Evolutionary conservation across 768 basidiomycete genomes (phyloP).

Genomic region (Leccinum uliginosum): DNA sequence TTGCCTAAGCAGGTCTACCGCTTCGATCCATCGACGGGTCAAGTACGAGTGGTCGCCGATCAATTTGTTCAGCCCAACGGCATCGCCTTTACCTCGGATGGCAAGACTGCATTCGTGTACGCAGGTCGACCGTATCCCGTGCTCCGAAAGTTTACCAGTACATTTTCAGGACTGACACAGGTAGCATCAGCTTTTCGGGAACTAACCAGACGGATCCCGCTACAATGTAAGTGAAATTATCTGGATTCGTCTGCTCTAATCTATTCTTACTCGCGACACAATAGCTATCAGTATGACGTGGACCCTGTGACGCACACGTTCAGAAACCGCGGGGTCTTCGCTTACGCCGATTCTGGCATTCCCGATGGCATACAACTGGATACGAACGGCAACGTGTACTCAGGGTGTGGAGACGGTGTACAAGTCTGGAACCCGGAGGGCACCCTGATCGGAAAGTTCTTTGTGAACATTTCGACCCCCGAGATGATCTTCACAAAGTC

Average conservation of each 20-base stretch:
- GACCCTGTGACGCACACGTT: conserved; percentile 51
- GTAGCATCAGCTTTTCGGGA: conserved; percentile 38
- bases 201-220: conserved; percentile 58
- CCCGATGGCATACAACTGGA: conserved; percentile 70
- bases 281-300: conserved; percentile 67
- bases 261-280: neutral
- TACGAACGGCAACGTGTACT: conserved; percentile 58
- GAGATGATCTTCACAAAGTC: conserved; percentile 41
- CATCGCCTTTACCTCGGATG: neutral
- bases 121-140: neutral
- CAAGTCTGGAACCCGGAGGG: conserved; percentile 58
- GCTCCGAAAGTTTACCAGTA: conserved; percentile 4
- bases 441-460: conserved; percentile 37
- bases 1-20: conserved; percentile 29
- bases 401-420: conserved; percentile 65
- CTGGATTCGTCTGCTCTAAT: neutral
- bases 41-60: conserved; percentile 70
- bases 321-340: conserved; percentile 60
- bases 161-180: conserved; percentile 31
- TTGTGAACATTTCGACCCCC: conserved; percentile 28
- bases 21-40: conserved; percentile 54
- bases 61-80: conserved; percentile 42
- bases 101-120: neutral
- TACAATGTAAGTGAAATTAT: conserved; percentile 49
- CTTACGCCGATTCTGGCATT: conserved; percentile 59